These are phyloP conservation scores for Gigaspora rosea DNA, from an alignment of 192 early-diverging fungal genomes.

Conservation along the genomic window DNA sequence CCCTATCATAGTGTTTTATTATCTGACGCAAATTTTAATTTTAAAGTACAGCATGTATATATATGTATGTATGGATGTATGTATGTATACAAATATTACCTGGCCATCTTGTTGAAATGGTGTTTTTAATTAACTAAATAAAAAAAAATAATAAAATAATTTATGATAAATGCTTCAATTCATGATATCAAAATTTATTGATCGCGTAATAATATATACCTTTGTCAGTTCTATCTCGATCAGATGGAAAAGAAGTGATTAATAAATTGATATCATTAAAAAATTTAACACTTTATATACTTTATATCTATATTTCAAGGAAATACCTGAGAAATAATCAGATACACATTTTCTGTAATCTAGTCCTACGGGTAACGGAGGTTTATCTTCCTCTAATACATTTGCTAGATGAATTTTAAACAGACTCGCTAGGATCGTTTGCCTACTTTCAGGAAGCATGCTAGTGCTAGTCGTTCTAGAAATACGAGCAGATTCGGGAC, in stretches of 20 bases:
- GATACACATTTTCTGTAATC: conserved; percentile 7
- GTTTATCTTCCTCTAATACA: neutral
- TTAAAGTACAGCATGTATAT: too few relatives aligned
- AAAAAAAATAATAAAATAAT: neutral
- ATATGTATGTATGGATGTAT: neutral
- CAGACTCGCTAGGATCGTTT: neutral
- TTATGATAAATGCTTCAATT: neutral
- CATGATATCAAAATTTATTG: neutral
- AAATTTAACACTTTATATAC: too few relatives aligned
- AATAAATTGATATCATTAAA: too few relatives aligned
- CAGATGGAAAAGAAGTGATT: too few relatives aligned
- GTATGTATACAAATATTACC: neutral
- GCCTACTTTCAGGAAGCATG: neutral
- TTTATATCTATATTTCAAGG: too few relatives aligned
- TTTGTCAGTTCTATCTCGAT: conserved; percentile 7
- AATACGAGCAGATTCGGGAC: too few relatives aligned
- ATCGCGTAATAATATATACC: neutral
- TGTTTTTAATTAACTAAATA: conserved; percentile 9
- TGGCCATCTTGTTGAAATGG: conserved; percentile 27
- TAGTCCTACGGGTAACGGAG: neutral
- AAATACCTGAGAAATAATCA: conserved; percentile 11
- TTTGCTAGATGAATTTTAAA: conserved; percentile 24
- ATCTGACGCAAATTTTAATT: too few relatives aligned
- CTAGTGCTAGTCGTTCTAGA: neutral
- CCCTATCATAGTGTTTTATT: too few relatives aligned